Evolutionary conservation across 2,329 filamentous ascomycete genomes (phyloP).

Genomic region (Diaporthe vexans): DNA sequence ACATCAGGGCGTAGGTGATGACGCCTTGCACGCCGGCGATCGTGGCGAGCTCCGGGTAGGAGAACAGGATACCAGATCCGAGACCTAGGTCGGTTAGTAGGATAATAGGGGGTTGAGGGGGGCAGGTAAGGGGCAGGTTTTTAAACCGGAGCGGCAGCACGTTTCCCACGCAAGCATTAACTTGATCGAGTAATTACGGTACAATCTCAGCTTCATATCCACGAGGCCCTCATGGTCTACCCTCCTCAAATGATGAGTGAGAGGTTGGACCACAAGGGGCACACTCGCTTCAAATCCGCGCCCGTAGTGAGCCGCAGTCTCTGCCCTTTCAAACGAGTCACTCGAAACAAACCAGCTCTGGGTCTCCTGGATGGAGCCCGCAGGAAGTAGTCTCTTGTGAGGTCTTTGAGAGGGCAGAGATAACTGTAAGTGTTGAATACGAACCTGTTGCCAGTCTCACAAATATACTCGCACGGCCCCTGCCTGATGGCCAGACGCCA

Average conservation of each 20-base stretch:
- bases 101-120: slow-evolving; percentile 46
- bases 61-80: slow-evolving; percentile 86
- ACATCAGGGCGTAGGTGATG: slow-evolving; percentile 81
- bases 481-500: not conserved
- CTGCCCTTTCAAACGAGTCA: slow-evolving; percentile 48
- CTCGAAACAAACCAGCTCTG: not conserved
- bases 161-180: slow-evolving; percentile 99
- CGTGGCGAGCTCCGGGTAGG: slow-evolving; percentile 85
- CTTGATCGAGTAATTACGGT: slow-evolving; percentile 98
- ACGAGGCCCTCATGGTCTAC: slow-evolving; percentile 57
- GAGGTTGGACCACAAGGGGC: slow-evolving; percentile 65
- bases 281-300: slow-evolving; percentile 72
- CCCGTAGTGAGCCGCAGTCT: slow-evolving; percentile 85
- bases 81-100: slow-evolving; percentile 74
- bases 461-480: slow-evolving; percentile 42
- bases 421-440: slow-evolving; percentile 57
- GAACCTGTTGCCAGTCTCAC: slow-evolving; percentile 58
- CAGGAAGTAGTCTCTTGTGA: not conserved
- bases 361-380: not conserved
- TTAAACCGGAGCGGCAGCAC: slow-evolving; percentile 85
- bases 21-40: slow-evolving; percentile 85
- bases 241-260: slow-evolving; percentile 41
- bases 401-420: slow-evolving; percentile 46
- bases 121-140: slow-evolving; percentile 48
- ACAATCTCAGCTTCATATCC: slow-evolving; percentile 88